phyloP scores from a whole-genome alignment of 176 grass and related monocot genomes.

The Pharus latifolius region DNA sequence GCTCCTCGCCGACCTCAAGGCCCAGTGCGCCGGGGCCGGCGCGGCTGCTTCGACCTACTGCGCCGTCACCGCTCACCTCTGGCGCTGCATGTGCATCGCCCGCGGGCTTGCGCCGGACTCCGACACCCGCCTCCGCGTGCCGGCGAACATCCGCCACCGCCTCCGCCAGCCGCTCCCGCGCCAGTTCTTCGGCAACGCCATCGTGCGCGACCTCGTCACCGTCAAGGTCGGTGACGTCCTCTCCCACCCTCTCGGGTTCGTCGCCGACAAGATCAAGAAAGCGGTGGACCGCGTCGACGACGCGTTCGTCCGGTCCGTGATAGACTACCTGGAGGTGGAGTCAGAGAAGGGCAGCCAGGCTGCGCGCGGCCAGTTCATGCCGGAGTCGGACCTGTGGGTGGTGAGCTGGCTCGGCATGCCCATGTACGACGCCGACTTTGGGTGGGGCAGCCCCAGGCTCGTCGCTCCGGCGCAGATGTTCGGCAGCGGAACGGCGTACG shows the following conservation, averaged over 20 bases:
- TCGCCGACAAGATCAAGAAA: neutral
- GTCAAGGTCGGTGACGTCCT: neutral
- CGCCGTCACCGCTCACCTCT: conserved; percentile 37
- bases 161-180: conserved; percentile 21
- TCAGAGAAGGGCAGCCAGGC: neutral
- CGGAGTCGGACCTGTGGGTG: neutral
- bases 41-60: conserved; percentile 49
- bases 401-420: conserved; percentile 34
- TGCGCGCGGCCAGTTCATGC: neutral
- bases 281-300: conserved; percentile 3
- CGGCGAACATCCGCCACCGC: conserved; percentile 36
- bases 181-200: conserved; percentile 9
- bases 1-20: conserved; percentile 22
- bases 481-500: neutral
- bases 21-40: neutral
- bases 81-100: conserved; percentile 40
- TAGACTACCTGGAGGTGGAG: conserved; percentile 17
- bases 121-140: conserved; percentile 32
- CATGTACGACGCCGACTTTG: conserved; percentile 35
- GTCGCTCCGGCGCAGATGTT: neutral
- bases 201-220: neutral
- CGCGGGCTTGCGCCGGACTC: conserved; percentile 8
- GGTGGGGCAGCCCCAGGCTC: conserved; percentile 17
- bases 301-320: neutral
- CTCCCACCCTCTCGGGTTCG: neutral